These are phyloP conservation scores for Lepidopterella palustris DNA, from an alignment of 495 filamentous ascomycete species.

Conservation along the genomic window DNA sequence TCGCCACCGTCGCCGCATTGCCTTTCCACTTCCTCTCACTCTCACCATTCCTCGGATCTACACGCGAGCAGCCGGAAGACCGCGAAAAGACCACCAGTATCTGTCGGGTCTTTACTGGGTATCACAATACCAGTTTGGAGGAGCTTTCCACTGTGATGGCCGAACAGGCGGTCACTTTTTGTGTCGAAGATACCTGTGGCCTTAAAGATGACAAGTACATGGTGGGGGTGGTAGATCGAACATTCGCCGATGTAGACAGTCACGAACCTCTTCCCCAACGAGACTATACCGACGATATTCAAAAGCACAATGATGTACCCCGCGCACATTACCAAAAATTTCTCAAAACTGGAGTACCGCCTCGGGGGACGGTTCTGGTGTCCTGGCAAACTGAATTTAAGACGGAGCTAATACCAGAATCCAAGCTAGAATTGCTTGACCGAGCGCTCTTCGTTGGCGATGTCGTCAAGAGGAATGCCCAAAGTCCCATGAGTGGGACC, in stretches of 20 bases:
- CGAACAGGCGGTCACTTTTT: slow-evolving; percentile 17
- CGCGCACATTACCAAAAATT: slow-evolving; percentile 27
- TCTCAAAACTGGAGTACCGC: slow-evolving; percentile 34
- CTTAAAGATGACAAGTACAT: slow-evolving; percentile 22
- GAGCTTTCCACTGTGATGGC: neutral
- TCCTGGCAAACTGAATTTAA: slow-evolving; percentile 26
- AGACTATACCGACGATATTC: slow-evolving; percentile 27
- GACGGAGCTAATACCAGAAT: slow-evolving; percentile 30
- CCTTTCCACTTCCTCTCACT: neutral
- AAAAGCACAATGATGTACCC: slow-evolving; percentile 14
- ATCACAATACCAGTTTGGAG: neutral
- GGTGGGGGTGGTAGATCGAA: slow-evolving; percentile 34
- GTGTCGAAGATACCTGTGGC: slow-evolving; percentile 32
- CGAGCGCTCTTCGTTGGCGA: slow-evolving; percentile 37
- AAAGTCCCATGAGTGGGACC: slow-evolving; percentile 38
- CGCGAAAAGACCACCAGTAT: neutral
- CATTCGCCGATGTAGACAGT: slow-evolving; percentile 34
- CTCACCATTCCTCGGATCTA: neutral
- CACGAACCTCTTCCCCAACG: slow-evolving; percentile 31
- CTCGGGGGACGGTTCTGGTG: slow-evolving; percentile 34
- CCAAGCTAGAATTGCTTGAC: slow-evolving; percentile 33
- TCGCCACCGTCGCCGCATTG: neutral
- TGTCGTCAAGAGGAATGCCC: slow-evolving; percentile 34
- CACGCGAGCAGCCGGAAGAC: neutral
- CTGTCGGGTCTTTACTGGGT: neutral